phyloP scores from a whole-genome alignment of 2,329 filamentous ascomycete genomes.

The Colletotrichum sp. region DNA sequence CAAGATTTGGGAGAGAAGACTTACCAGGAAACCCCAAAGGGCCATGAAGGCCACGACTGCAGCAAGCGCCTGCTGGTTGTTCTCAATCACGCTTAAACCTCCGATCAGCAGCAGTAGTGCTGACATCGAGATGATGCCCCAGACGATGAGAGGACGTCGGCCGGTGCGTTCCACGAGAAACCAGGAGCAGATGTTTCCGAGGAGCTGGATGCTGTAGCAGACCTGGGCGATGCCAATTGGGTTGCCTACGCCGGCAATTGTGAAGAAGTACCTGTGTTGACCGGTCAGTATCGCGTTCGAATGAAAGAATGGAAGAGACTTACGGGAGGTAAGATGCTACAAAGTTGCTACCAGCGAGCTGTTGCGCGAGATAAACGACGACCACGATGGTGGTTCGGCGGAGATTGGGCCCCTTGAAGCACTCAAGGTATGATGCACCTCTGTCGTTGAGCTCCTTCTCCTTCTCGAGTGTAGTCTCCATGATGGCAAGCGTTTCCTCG shows the following conservation, averaged over 20 bases:
- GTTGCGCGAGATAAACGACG: constrained; percentile 69
- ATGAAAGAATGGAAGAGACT: accelerated
- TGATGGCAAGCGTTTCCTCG: constrained; percentile 29
- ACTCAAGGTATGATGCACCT: constrained; percentile 50
- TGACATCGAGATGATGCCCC: constrained; percentile 21
- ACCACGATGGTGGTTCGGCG: constrained; percentile 60
- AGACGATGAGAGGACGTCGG: constrained; percentile 42
- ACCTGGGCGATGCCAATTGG: constrained; percentile 42
- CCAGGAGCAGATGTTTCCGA: constrained; percentile 44
- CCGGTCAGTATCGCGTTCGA: constrained; percentile 32
- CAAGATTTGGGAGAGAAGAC: constrained; percentile 54
- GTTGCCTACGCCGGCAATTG: constrained; percentile 40
- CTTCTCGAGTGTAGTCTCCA: constrained; percentile 35
- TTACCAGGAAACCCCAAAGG: constrained; percentile 7
- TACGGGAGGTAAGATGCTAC: constrained; percentile 32
- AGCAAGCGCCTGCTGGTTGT: neutral
- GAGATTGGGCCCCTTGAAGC: constrained; percentile 52
- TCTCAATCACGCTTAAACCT: constrained; percentile 31
- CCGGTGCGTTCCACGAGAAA: constrained; percentile 40
- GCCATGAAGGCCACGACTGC: constrained; percentile 5
- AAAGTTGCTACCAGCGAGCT: constrained; percentile 59
- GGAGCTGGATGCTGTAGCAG: constrained; percentile 45
- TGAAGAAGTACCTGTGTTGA: constrained; percentile 41
- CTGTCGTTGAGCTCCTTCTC: constrained; percentile 34
- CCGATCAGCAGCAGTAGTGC: constrained; percentile 28